phyloP scores from a whole-genome alignment of 2,329 filamentous ascomycete genomes.

The Lachnellula hyalina region DNA sequence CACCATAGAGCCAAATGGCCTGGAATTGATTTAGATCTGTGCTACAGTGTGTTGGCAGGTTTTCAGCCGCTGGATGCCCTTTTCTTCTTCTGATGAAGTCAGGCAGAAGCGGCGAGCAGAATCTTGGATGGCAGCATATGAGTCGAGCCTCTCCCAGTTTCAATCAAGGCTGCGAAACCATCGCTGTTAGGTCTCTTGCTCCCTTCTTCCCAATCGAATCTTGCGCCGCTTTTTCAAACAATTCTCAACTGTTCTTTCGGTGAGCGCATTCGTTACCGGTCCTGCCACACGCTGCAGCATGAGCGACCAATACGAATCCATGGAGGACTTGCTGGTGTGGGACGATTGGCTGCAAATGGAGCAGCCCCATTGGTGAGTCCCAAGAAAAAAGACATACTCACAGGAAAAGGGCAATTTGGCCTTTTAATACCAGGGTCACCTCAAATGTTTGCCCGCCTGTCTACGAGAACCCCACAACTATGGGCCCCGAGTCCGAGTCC shows the following conservation, averaged over 20 bases:
- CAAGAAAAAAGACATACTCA: conserved; percentile 10
- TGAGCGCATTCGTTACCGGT: neutral
- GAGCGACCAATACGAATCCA: neutral
- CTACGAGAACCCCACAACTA: neutral
- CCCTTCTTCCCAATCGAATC: neutral
- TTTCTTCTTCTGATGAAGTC: too few relatives aligned
- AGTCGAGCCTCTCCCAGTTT: too few relatives aligned
- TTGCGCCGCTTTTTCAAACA: neutral
- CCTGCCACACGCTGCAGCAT: neutral
- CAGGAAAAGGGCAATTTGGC: conserved; percentile 11
- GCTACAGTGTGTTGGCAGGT: too few relatives aligned
- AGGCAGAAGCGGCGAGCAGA: too few relatives aligned
- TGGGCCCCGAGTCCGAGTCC: neutral
- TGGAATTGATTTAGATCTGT: too few relatives aligned
- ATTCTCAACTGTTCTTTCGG: neutral
- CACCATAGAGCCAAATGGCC: too few relatives aligned
- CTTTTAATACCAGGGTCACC: too few relatives aligned
- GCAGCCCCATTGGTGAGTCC: conserved; percentile 5
- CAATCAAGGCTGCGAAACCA: too few relatives aligned
- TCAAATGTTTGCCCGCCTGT: too few relatives aligned
- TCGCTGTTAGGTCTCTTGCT: too few relatives aligned
- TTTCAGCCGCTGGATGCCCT: too few relatives aligned
- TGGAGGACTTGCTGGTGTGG: conserved; percentile 1
- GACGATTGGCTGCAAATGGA: conserved; percentile 5
- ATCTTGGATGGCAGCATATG: too few relatives aligned